Evolutionary conservation across 768 basidiomycete species (phyloP).

Genomic region (Rhizopogon sp.): DNA sequence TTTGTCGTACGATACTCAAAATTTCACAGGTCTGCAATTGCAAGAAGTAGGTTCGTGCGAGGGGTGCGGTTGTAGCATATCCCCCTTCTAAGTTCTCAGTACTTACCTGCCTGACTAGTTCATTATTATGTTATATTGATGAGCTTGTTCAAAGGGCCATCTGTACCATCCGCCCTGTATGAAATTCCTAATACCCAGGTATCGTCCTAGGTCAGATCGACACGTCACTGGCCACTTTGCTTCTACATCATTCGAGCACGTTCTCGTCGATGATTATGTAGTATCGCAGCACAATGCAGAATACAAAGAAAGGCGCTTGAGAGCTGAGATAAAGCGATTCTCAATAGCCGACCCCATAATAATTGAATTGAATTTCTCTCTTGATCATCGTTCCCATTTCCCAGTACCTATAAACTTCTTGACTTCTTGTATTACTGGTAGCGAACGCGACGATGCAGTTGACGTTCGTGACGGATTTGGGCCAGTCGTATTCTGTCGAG

Average conservation of each 20-base stretch:
- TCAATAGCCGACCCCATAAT: neutral
- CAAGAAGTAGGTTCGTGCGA: conserved; percentile 28
- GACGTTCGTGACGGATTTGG: conserved; percentile 67
- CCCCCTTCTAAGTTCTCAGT: neutral
- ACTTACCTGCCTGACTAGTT: neutral
- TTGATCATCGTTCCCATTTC: neutral
- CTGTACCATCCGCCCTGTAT: neutral
- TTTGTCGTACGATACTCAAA: neutral
- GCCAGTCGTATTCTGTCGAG: conserved; percentile 64
- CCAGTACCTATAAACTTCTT: neutral
- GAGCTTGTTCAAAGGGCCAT: neutral
- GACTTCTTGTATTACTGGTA: neutral
- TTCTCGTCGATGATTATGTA: neutral
- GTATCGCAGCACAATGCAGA: neutral
- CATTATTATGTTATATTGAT: conserved; percentile 1
- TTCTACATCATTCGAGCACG: neutral
- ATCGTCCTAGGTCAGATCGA: neutral
- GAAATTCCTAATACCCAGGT: neutral
- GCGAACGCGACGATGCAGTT: conserved; percentile 48
- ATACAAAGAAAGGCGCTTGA: neutral
- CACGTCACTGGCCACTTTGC: neutral
- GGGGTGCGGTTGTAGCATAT: conserved; percentile 21
- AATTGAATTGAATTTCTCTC: neutral
- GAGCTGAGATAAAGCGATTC: neutral
- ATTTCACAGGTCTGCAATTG: conserved; percentile 27